phyloP scores from a whole-genome alignment of 176 grass and related monocot species.

The Oryza nivara region DNA sequence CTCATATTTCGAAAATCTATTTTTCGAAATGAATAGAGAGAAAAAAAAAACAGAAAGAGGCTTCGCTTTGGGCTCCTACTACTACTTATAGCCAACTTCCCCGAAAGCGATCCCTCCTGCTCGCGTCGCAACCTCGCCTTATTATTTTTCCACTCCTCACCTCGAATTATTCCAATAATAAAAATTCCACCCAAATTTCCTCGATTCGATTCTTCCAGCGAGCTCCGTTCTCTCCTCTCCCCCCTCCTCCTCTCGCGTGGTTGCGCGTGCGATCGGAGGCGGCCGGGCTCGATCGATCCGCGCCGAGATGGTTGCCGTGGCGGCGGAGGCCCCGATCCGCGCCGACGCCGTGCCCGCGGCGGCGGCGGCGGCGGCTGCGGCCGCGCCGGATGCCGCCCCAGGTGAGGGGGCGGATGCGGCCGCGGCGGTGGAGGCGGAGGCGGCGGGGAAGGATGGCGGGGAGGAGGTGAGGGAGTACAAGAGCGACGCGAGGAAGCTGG shows the following conservation, averaged over 20 bases:
- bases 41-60: neutral
- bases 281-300: neutral
- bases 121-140: neutral
- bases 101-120: constrained; percentile 43
- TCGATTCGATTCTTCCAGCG: constrained; percentile 44
- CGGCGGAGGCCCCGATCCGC: constrained; percentile 49
- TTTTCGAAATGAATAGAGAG: neutral
- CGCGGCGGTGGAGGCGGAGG: neutral
- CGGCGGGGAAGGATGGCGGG: constrained; percentile 28
- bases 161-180: constrained; percentile 31
- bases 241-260: constrained; percentile 22
- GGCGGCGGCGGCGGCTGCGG: neutral
- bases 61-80: neutral
- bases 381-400: neutral
- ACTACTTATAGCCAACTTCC: constrained; percentile 56
- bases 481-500: constrained; percentile 77
- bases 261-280: constrained; percentile 38
- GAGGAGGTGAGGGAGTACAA: constrained; percentile 70
- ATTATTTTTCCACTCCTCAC: constrained; percentile 21
- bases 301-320: constrained; percentile 56
- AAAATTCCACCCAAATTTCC: neutral
- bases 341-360: constrained; percentile 35
- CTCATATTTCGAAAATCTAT: neutral
- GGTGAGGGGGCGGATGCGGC: neutral
- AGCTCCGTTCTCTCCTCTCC: no score